These are phyloP conservation scores for Pseudofabraea citricarpa DNA, from an alignment of 2,329 filamentous ascomycete species.

Conservation along the genomic window DNA sequence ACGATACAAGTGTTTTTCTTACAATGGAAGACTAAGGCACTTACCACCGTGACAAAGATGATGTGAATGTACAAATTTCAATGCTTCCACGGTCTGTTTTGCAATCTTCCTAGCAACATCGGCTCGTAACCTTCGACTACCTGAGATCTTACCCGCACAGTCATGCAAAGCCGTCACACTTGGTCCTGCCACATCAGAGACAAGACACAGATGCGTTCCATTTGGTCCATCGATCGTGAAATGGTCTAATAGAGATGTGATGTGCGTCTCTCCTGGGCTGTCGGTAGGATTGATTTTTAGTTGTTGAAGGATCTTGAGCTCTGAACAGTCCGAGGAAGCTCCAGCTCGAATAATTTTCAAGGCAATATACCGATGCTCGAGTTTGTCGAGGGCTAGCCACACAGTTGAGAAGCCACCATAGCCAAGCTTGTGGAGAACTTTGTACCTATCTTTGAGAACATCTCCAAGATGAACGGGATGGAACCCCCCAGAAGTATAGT, in stretches of 20 bases:
- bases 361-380: conserved; percentile 7
- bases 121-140: conserved; percentile 12
- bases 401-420: conserved; percentile 39
- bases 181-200: conserved; percentile 21
- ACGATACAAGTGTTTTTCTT: background rate
- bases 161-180: conserved; percentile 18
- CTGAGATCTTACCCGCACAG: conserved; percentile 12
- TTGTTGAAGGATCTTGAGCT: conserved; percentile 13
- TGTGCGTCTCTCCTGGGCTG: conserved; percentile 8
- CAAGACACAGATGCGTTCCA: conserved; percentile 38
- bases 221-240: conserved; percentile 34
- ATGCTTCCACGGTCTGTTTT: conserved; percentile 11
- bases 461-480: conserved; percentile 39
- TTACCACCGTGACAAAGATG: conserved; percentile 16
- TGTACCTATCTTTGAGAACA: conserved; percentile 34
- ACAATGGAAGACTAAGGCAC: background rate
- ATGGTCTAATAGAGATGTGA: conserved; percentile 17
- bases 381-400: conserved; percentile 35
- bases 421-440: conserved; percentile 40
- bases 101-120: conserved; percentile 13
- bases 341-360: conserved; percentile 10
- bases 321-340: conserved; percentile 7
- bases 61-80: conserved; percentile 14
- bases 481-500: conserved; percentile 30
- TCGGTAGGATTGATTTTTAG: conserved; percentile 6